A percentile compares a stretch with the other conserved stretches of the same genome.
Conservation (phyloP, 139 green algal species). For the Tetraselmis striata region DNA sequence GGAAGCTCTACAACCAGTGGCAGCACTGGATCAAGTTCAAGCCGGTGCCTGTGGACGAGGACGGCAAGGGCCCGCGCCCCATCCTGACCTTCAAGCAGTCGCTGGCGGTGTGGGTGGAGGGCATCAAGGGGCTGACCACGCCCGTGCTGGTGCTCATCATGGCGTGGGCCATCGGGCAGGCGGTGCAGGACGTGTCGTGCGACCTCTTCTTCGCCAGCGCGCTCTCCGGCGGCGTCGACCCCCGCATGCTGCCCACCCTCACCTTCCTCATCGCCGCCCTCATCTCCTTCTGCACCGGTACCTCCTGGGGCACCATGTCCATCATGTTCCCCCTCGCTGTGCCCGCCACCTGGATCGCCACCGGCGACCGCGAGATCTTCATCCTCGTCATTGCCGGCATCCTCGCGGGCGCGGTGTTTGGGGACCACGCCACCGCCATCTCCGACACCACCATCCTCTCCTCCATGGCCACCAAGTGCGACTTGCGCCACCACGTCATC, state of each 20-base stretch:
- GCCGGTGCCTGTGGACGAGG: background rate
- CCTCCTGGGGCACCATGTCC: constrained; percentile 22
- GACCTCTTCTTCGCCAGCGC: constrained; percentile 15
- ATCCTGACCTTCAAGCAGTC: constrained; percentile 14
- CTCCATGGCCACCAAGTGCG: constrained; percentile 15
- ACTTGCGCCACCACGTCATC: constrained; percentile 10
- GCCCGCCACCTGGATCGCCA: background rate
- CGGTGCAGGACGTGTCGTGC: constrained; percentile 11
- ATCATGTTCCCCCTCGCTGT: constrained; percentile 23
- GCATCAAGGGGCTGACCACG: constrained; percentile 17
- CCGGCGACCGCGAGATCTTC: constrained; percentile 5
- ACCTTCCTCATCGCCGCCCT: constrained; percentile 24
- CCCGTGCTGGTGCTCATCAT: constrained; percentile 14
- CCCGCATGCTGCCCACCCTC: constrained; percentile 17
- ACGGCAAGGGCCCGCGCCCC: constrained; percentile 9
- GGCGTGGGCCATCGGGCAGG: constrained; percentile 21
- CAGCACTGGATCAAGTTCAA: background rate
- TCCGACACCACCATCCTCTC: constrained; percentile 21
- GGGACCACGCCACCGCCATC: constrained; percentile 15
- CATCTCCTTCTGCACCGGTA: constrained; percentile 22
- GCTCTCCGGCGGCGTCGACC: constrained; percentile 11
- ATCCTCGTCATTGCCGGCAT: constrained; percentile 16
- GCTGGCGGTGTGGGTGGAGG: constrained; percentile 11
- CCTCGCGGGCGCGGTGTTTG: constrained; percentile 14
- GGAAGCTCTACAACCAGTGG: background rate